These are phyloP conservation scores for Tephrocybe sp. DNA, from an alignment of 768 basidiomycete genomes.

Conservation along the genomic window DNA sequence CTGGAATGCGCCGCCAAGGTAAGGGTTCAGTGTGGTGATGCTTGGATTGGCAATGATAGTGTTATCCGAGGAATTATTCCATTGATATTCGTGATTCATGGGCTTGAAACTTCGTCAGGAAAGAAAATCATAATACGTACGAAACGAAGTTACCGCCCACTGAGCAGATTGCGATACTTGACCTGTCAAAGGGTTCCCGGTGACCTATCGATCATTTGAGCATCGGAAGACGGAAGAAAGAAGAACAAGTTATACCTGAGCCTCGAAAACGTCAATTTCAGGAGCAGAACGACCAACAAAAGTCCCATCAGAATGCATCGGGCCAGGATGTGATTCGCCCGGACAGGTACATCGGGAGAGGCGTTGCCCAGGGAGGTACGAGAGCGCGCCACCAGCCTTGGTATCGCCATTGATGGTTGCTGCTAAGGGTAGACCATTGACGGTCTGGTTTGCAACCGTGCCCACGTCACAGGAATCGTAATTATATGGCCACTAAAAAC, in stretches of 20 bases:
- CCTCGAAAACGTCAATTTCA: conserved; percentile 91
- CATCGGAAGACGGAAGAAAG: not conserved
- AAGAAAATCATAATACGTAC: not conserved
- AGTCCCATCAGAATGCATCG: conserved; percentile 71
- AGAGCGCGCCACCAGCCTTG: conserved; percentile 52
- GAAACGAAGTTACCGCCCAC: conserved; percentile 58
- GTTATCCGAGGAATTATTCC: conserved; percentile 65
- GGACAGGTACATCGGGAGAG: conserved; percentile 88
- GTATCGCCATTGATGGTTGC: conserved; percentile 64
- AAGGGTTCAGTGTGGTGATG: conserved; percentile 59
- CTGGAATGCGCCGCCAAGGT: conserved; percentile 77
- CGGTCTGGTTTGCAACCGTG: conserved; percentile 82
- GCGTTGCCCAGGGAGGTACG: conserved; percentile 86
- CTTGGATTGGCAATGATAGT: conserved; percentile 53
- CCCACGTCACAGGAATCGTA: conserved; percentile 93
- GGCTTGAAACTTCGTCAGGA: conserved; percentile 44
- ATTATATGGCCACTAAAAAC: conserved; percentile 72
- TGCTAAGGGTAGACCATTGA: conserved; percentile 60
- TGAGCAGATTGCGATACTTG: conserved; percentile 86
- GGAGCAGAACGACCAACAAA: conserved; percentile 83
- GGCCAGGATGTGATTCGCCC: conserved; percentile 87
- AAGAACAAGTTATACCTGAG: conserved; percentile 46
- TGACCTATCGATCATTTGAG: conserved; percentile 21
- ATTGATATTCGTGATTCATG: conserved; percentile 71
- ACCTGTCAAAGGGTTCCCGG: conserved; percentile 33